Evolutionary conservation across 768 basidiomycete species (phyloP).

Genomic region (Phaeolepiota aurea): DNA sequence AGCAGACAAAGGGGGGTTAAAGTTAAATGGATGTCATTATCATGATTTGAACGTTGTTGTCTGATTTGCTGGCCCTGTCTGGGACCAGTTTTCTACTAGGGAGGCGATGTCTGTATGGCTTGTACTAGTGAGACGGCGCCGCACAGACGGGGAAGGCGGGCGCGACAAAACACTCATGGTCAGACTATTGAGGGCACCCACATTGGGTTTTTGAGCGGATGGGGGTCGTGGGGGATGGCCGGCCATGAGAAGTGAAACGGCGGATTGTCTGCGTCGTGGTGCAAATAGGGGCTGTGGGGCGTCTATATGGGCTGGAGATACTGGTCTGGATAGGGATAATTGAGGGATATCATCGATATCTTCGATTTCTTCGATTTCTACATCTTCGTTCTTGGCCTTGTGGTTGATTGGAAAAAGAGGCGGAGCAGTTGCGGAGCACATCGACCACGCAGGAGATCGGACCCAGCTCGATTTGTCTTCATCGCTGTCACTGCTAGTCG

Average conservation of each 20-base stretch:
- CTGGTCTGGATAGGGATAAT: conserved; percentile 7
- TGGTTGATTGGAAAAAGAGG: neutral
- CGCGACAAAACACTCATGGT: conserved; percentile 23
- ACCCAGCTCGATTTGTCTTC: conserved; percentile 48
- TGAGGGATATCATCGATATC: conserved; percentile 13
- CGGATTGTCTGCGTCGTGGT: conserved; percentile 15
- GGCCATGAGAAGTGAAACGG: conserved; percentile 9
- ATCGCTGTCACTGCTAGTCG: conserved; percentile 23
- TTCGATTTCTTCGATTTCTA: conserved; percentile 11
- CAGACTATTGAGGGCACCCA: conserved; percentile 17
- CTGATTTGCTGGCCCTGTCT: conserved; percentile 50
- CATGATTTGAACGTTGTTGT: conserved; percentile 25
- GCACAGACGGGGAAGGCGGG: conserved; percentile 40
- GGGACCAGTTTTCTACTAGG: conserved; percentile 51
- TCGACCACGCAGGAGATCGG: conserved; percentile 20
- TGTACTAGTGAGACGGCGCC: conserved; percentile 24
- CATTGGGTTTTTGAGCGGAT: neutral
- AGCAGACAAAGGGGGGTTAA: too few species aligned
- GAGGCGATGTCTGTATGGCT: conserved; percentile 54
- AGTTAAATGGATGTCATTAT: too few species aligned
- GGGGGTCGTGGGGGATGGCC: neutral
- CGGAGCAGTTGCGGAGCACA: conserved; percentile 1
- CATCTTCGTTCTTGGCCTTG: conserved; percentile 7
- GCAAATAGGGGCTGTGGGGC: neutral
- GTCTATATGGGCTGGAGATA: neutral